Evolutionary conservation across 2,329 filamentous ascomycete genomes (phyloP).

Genomic region (Fusarium lateritium): DNA sequence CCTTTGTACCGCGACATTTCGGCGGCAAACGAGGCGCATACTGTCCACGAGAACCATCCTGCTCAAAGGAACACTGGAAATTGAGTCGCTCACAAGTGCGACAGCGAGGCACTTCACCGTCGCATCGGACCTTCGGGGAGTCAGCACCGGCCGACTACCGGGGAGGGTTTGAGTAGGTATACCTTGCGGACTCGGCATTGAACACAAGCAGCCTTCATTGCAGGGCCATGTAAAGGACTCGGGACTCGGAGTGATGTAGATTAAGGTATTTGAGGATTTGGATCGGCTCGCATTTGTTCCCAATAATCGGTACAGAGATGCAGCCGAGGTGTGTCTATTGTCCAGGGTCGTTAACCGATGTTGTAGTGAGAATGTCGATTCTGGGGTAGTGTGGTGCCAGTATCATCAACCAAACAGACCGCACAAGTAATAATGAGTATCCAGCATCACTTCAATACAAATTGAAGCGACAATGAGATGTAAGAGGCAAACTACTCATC

Average conservation of each 20-base stretch:
- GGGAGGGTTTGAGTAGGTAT: conserved; percentile 1
- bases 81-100: conserved; percentile 47
- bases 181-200: conserved; percentile 51
- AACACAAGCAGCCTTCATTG: conserved; percentile 50
- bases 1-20: conserved; percentile 48
- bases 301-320: neutral
- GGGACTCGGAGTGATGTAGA: neutral
- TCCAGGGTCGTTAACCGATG: too few relatives aligned
- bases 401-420: too few relatives aligned
- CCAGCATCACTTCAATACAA: neutral
- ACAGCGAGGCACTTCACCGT: conserved; percentile 46
- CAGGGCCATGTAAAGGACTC: neutral
- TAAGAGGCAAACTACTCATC: neutral
- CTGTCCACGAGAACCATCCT: conserved; percentile 44
- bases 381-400: too few relatives aligned
- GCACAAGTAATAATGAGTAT: too few relatives aligned
- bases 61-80: conserved; percentile 50
- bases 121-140: conserved; percentile 50
- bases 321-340: too few relatives aligned
- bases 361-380: too few relatives aligned
- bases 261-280: neutral
- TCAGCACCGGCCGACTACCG: conserved; percentile 47
- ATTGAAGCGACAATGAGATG: neutral
- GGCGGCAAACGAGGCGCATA: conserved; percentile 47
- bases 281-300: neutral